phyloP scores from a whole-genome alignment of 805 yeast genomes.

The Yarrowia divulgata region DNA sequence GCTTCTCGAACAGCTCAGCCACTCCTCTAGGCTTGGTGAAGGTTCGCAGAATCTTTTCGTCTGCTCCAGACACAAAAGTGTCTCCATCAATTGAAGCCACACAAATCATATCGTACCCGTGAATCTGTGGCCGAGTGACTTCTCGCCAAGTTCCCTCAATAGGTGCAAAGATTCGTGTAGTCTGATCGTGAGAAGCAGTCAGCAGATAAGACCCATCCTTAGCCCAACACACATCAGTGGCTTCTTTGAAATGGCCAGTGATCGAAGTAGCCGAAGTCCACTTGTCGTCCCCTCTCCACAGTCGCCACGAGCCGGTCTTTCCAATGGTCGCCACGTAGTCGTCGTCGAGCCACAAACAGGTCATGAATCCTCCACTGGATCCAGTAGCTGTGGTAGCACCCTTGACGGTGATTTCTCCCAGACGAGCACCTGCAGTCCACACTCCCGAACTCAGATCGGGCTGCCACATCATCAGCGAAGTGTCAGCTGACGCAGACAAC shows the following conservation, averaged over 20 bases:
- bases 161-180: constrained; percentile 78
- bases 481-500: constrained; percentile 89
- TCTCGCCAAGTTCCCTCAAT: constrained; percentile 74
- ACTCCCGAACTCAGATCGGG: constrained; percentile 86
- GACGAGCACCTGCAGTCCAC: constrained; percentile 80
- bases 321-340: constrained; percentile 73
- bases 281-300: constrained; percentile 60
- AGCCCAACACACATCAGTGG: constrained; percentile 79
- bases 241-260: constrained; percentile 77
- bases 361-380: constrained; percentile 78
- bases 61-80: constrained; percentile 90
- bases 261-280: constrained; percentile 58
- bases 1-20: constrained; percentile 62
- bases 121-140: constrained; percentile 96
- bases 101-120: constrained; percentile 95
- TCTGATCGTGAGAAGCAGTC: constrained; percentile 89
- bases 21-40: constrained; percentile 88
- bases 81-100: constrained; percentile 65
- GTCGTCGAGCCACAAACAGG: constrained; percentile 70
- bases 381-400: constrained; percentile 99
- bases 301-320: constrained; percentile 90
- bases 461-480: constrained; percentile 92
- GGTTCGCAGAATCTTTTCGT: constrained; percentile 88
- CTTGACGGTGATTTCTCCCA: constrained; percentile 92
- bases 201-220: constrained; percentile 68